Evolutionary conservation across 2,329 filamentous ascomycete species (phyloP), one percentile per base, ranked within the genome.

Genomic region (Eutypella sp.): DNA sequence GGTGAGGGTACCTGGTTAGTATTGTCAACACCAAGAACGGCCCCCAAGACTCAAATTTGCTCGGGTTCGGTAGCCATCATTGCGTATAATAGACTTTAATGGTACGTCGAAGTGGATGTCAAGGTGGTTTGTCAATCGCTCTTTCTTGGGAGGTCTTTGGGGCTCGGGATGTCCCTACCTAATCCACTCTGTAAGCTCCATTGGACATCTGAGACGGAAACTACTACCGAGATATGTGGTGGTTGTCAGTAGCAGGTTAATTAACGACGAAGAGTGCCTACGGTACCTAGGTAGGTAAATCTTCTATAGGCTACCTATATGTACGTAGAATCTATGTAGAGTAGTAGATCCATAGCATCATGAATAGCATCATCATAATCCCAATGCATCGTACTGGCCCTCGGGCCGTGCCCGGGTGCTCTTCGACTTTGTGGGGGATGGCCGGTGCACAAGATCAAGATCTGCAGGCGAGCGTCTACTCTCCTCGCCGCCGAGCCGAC

Each of bases 371-470:
- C 16, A 34, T 63, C 51, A 67, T 38, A 67, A 49, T 6, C 64
- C 65, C 45, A 66, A 49, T 22, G 64, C 62, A 49, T 61, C 56
- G 40, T 65, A 68, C 34, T 61, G 57, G 16, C 57, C 56, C 36
- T 54, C 52, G 33, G 51, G 44, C 16, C 51, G 43, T 11, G 51
- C 31, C 20, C 42, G 50, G 11, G 37, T 27, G n/a, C 36, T 44
- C 18, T 52, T 46, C 24, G 49, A 36, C 39, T 52, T 55, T 19
- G 49, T 47, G 25, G 47, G 52, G 49, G 18, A 49, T 36, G 53
- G 49, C 49, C 46, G 43, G 53, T 47, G 55, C 13, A 36, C 16
- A 36, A 37, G 16, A 40, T 51, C 51, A 34, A 25, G 31, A 24
- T 34, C 49, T 4, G 42, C n/a, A n/a, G 34, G 34, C 44, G 36